Base-by-base conservation (phyloP, 768 basidiomycete genomes). In the Krasilnikovozyma curviuscula region DNA sequence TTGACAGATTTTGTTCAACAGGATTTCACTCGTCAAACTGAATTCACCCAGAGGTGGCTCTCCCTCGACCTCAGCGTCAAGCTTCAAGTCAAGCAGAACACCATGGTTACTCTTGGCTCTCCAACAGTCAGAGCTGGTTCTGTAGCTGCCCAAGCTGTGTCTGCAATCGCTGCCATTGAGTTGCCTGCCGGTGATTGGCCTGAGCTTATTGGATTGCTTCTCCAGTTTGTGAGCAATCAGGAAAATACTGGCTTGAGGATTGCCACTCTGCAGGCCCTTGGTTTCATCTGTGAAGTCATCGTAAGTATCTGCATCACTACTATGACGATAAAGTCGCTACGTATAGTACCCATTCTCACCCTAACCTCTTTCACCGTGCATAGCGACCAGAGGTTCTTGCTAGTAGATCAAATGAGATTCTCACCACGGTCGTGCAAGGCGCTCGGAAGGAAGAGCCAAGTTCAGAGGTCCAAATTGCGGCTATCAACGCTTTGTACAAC, bases 401-500 rank as follows among this genome's bases (percentile, higher is more conserved):
- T 44, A 62, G 81, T 50, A 78, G 85, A 57, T 83, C 91, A 3
- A 97, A 98, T 61, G 89, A 97, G 68, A 98, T 98, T 61, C 67
- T 98, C 44, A 98, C 93, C 13, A 89, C 89, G 8, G 93, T 98
- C 49, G 91, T 98, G 42, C 91, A 97, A 62, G 93, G 93, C 7
- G 91, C 89, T 23, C 75, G 91, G 43, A 91, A 89, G 66, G 93
- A 97, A 55, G 93, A 98, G 60, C 73, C 83, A 0, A 85, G 84
- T 2, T 48, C 72, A 13, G 86, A 97, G 0, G 93, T 98, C 13
- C 93, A 95, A 58, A 69, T 81, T 14, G 83, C 91, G 30, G 93
- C 93, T 5, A 79, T 97, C 60, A 78, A 80, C 61, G 86, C 93
- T 0, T 69, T 98, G 14, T 82, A 73, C 67, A 95, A 97, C 68